These are phyloP conservation scores for Blastobotrys parvus DNA, from an alignment of 805 yeast genomes.

Conservation along the genomic window DNA sequence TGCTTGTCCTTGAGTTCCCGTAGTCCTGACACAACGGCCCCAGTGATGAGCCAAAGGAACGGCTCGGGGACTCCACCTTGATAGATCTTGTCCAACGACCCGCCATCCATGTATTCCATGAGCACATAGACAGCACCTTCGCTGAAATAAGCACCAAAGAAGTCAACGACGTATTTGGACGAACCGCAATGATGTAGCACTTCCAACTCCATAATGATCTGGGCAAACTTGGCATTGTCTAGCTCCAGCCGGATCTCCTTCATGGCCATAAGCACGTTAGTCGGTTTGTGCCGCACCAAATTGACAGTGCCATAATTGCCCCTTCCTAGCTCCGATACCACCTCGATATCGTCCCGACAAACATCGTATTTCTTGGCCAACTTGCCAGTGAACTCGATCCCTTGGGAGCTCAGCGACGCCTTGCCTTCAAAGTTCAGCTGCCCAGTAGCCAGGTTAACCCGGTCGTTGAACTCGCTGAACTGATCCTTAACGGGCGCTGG, in stretches of 20 bases:
- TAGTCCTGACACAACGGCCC: slow-evolving; percentile 72
- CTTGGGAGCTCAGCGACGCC: slow-evolving; percentile 83
- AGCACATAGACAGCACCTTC: slow-evolving; percentile 99
- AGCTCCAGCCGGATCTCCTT: slow-evolving; percentile 90
- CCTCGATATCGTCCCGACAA: slow-evolving; percentile 70
- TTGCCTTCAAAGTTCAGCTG: slow-evolving; percentile 88
- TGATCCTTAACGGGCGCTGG: no score
- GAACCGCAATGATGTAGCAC: slow-evolving; percentile 85
- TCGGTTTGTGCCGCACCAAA: slow-evolving; percentile 87
- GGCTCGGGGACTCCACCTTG: slow-evolving; percentile 71
- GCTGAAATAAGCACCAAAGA: slow-evolving; percentile 93
- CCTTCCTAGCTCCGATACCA: slow-evolving; percentile 73
- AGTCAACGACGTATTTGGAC: slow-evolving; percentile 88
- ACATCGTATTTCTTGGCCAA: slow-evolving; percentile 61
- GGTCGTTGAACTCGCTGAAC: no score
- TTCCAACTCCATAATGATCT: slow-evolving; percentile 93
- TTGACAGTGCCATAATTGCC: slow-evolving; percentile 97
- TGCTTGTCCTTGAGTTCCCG: slow-evolving; percentile 80
- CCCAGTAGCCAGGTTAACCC: no score
- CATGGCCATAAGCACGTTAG: slow-evolving; percentile 92
- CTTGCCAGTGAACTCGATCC: slow-evolving; percentile 85
- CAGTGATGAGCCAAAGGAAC: slow-evolving; percentile 70
- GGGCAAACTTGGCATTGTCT: slow-evolving; percentile 89
- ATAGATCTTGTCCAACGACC: slow-evolving; percentile 81
- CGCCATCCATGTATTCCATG: slow-evolving; percentile 97